Percentiles rank a stretch among this genome's conserved stretches.
phyloP scores from a whole-genome alignment of 2,329 filamentous ascomycete species.

The Neonectria ditissima region DNA sequence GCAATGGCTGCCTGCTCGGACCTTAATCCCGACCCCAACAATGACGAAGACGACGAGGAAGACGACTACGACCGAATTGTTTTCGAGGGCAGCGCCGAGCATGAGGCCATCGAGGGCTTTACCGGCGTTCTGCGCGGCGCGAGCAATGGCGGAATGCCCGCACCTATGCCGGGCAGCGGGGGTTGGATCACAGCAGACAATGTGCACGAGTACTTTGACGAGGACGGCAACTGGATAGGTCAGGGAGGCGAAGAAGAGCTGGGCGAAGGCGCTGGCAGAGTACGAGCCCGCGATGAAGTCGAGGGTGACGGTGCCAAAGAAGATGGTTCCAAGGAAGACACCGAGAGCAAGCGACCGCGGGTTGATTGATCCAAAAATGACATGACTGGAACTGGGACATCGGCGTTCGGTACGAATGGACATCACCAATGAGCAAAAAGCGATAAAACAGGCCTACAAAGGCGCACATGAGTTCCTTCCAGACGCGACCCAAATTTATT shows the following conservation, averaged over 20 bases:
- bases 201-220: slow-evolving; percentile 84
- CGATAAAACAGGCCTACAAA: neutral
- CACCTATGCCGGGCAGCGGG: slow-evolving; percentile 77
- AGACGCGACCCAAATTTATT: slow-evolving; percentile 42
- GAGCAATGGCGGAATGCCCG: slow-evolving; percentile 66
- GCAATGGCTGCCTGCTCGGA: slow-evolving; percentile 82
- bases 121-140: slow-evolving; percentile 65
- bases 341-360: slow-evolving; percentile 61
- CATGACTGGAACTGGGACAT: slow-evolving; percentile 6
- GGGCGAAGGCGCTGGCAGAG: slow-evolving; percentile 73
- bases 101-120: slow-evolving; percentile 68
- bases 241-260: slow-evolving; percentile 59
- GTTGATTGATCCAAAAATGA: slow-evolving; percentile 52
- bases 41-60: slow-evolving; percentile 68
- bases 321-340: slow-evolving; percentile 51
- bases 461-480: neutral
- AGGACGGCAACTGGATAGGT: slow-evolving; percentile 80
- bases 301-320: slow-evolving; percentile 61
- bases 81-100: slow-evolving; percentile 64
- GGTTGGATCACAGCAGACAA: slow-evolving; percentile 96
- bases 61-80: slow-evolving; percentile 66
- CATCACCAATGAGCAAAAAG: neutral
- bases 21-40: slow-evolving; percentile 77
- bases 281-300: slow-evolving; percentile 65
- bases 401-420: slow-evolving; percentile 37